phyloP scores from a whole-genome alignment of 208 protist genomes.

The Acanthamoeba castellanii region DNA sequence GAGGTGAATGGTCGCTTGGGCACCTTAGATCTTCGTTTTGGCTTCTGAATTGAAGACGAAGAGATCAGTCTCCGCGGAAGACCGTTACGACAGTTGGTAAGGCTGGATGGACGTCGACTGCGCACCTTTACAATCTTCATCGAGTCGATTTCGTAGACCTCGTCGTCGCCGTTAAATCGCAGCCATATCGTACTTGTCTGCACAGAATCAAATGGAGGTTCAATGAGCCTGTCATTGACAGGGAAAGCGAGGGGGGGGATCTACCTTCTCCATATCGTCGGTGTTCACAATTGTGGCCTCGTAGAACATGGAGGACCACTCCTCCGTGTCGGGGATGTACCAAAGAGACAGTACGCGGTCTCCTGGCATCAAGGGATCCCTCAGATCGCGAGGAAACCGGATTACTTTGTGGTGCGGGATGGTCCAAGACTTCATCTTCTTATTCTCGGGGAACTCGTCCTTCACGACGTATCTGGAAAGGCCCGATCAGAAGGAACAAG shows the following conservation, averaged over 20 bases:
- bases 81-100: neutral
- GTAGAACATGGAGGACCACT: constrained; percentile 72
- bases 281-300: constrained; percentile 60
- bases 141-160: constrained; percentile 53
- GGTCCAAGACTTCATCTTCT: constrained; percentile 70
- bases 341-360: constrained; percentile 62
- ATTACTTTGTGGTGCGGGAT: constrained; percentile 73
- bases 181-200: neutral
- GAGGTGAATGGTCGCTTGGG: neutral
- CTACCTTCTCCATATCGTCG: constrained; percentile 3
- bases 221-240: neutral
- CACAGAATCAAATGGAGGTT: neutral
- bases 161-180: constrained; percentile 53
- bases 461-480: constrained; percentile 53
- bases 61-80: neutral
- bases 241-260: neutral
- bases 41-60: constrained; percentile 12
- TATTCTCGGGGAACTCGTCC: constrained; percentile 66
- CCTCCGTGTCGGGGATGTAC: constrained; percentile 66
- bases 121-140: constrained; percentile 63
- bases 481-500: neutral
- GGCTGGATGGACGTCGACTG: neutral
- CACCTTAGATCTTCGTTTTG: neutral
- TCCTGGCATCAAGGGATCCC: neutral
- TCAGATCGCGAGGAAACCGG: constrained; percentile 40